Evolutionary conservation across 495 filamentous ascomycete genomes (phyloP), one percentile per base, ranked within the genome.

Genomic region (Alectoria sarmentosa): DNA sequence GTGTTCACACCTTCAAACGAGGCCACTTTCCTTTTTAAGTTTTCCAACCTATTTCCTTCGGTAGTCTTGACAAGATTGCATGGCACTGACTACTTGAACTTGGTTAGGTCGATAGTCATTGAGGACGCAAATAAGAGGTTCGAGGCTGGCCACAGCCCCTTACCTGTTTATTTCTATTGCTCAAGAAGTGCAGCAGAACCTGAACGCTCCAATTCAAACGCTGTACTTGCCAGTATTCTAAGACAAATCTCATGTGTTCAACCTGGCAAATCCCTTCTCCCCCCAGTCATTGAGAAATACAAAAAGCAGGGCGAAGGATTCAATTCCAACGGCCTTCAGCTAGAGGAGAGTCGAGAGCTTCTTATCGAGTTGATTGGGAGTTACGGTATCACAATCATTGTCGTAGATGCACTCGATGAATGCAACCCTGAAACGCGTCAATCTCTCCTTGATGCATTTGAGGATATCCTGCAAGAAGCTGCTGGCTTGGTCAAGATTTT

Each of bases 351-450:
- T 61, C 66, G 69, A 56, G 66, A 70, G 8, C 66, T 73, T 15
- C 71, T 76, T 30, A 49, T 68, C 0, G 49, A 46, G 4, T 65
- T 69, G 14, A 21, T 69, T 9, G 60, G 68, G 23, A 42, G 64
- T 37, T 69, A 69, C 39, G 19, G 46, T 0, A 48, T 49, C 15
- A 68, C 75, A 1, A 78, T 70, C 0, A 73, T 81, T 11, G 65
- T 82, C 4, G 74, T 81, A 15, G 79, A 82, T 69, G 80, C 77
- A 23, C 60, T 82, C 11, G 78, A 82, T 63, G 79, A 83, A 63
- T 77, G 75, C 52, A 68, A 80, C 46, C 60, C 69, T 1, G 60
- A 64, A 21, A 65, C 63, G 4, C 70, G 77, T 26, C 63, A 68
- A 11, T 52, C 71, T 3, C 49, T 82, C 19, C 69, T 79, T 13